Conservation (phyloP, 108 stramenopile genomes). For the Parmales sp. region DNA sequence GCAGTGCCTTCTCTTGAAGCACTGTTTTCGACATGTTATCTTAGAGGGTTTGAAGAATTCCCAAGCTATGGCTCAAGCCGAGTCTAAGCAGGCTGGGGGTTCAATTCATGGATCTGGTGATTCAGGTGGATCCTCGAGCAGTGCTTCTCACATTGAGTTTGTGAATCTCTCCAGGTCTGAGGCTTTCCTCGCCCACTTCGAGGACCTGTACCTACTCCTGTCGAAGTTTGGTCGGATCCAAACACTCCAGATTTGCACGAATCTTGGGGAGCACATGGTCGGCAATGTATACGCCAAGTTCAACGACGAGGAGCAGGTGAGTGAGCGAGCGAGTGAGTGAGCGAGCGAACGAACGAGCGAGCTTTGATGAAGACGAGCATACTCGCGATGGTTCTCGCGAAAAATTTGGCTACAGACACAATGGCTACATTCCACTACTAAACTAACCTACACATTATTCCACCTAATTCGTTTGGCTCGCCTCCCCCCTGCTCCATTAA, state of each 20-base stretch:
- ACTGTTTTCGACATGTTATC: conserved; percentile 69
- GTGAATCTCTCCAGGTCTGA: not conserved
- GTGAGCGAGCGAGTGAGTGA: conserved; percentile 80
- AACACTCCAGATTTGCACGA: conserved; percentile 89
- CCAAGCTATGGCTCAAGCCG: too few species aligned
- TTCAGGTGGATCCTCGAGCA: not conserved
- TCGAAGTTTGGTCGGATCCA: conserved; percentile 88
- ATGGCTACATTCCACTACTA: too few species aligned
- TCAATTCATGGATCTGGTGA: too few species aligned
- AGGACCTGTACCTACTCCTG: conserved; percentile 70
- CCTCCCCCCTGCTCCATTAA: too few species aligned
- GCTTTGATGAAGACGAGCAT: too few species aligned
- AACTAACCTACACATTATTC: too few species aligned
- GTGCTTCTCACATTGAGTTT: not conserved
- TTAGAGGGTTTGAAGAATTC: too few species aligned
- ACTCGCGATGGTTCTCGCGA: too few species aligned
- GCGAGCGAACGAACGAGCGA: conserved; percentile 85
- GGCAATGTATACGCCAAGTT: conserved; percentile 86
- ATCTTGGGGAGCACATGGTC: conserved; percentile 97
- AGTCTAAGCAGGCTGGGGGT: too few species aligned
- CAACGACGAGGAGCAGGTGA: conserved; percentile 87
- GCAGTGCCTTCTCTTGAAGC: conserved; percentile 88
- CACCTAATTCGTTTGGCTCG: too few species aligned
- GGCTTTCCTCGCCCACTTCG: conserved; percentile 22
- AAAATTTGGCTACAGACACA: too few species aligned